phyloP scores from a whole-genome alignment of 2,329 filamentous ascomycete species.

The Didymellaceae sp. region DNA sequence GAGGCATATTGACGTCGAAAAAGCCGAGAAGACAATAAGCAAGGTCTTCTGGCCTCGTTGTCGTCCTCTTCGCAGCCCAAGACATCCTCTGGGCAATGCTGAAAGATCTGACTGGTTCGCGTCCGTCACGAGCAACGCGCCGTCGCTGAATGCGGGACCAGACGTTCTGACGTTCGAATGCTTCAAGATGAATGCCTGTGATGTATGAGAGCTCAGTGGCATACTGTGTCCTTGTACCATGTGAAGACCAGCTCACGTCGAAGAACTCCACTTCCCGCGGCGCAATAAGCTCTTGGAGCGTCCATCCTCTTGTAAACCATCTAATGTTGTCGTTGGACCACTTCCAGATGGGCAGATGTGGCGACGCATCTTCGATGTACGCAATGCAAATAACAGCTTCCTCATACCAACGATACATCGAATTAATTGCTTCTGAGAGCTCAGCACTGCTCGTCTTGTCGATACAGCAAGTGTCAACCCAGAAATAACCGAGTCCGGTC shows the following conservation, averaged over 20 bases:
- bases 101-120: neutral
- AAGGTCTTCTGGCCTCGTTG: neutral
- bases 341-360: neutral
- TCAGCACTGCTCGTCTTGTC: neutral
- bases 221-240: neutral
- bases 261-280: neutral
- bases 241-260: neutral
- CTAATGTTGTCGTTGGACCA: neutral
- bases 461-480: neutral
- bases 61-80: neutral
- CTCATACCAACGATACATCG: neutral
- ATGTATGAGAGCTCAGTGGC: neutral
- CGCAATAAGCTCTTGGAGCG: neutral
- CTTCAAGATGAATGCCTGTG: neutral
- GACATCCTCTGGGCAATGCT: neutral
- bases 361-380: neutral
- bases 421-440: neutral
- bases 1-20: slow-evolving; percentile 18
- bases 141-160: no score
- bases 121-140: no score
- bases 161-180: neutral
- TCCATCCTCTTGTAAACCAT: neutral
- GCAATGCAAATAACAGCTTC: neutral
- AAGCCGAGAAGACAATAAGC: slow-evolving; percentile 15
- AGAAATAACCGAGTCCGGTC: neutral